Base-by-base conservation (phyloP, 1,139 yeast genomes). In the Kodamaea plutei region DNA sequence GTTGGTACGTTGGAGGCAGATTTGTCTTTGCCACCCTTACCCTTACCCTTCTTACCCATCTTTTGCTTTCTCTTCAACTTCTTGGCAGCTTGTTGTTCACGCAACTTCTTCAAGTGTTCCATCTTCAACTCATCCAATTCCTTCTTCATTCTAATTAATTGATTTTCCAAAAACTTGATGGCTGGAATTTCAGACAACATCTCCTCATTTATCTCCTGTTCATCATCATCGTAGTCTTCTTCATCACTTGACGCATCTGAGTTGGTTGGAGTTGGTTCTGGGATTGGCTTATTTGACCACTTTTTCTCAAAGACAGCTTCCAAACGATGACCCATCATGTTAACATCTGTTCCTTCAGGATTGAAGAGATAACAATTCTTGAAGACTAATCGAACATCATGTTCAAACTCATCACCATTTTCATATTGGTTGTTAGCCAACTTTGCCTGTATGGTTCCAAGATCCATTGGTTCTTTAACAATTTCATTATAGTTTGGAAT, bases 341-440 rank as follows among this genome's bases (percentile, higher is more conserved):
- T 87, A 23, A 93, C 98, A 28, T 94, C 95, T 8, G 95, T 80
- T 6, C 96, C 95, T 48, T 85, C 95, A 1, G 98, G 97, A 56
- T 91, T 93, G 63, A 91, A 91, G 15, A 73, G 69, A 58, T 85
- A 91, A 61, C 98, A 91, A 61, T 91, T 91, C 39, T 74, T 67
- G 62, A 91, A 88, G 43, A 91, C 84, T 37, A 88, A 70, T 35
- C 87, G 72, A 15, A 91, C 76, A 52, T 91, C 98, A 21, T 61
- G 63, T 51, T 84, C 95, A 52, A 91, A 88, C 39, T 85, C 89
- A 37, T 84, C 95, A 8, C 89, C 93, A 38, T 80, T 80, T 53
- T 84, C 93, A 54, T 91, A 91, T 47, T 84, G 84, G 58, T 89
- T 88, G 54, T 85, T 85, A 39, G 80, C 77, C 45, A 87, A 67